Conservation (phyloP, 768 basidiomycete genomes). For the Tylopilus rubrobrunneus region DNA sequence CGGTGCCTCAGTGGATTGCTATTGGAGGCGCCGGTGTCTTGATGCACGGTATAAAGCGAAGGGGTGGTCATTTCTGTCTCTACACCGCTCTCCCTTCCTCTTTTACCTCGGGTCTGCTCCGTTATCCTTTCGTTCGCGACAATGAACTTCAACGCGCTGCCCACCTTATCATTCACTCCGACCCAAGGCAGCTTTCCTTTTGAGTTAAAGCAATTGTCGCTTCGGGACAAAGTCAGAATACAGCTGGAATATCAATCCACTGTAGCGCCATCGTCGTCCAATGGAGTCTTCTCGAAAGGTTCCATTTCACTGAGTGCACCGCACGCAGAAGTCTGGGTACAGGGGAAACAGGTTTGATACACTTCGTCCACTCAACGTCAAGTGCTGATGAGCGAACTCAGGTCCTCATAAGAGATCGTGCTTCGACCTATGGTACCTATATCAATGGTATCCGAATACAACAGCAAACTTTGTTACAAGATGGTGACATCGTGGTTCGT, state of each 20-base stretch:
- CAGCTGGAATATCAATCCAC: conserved; percentile 33
- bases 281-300: conserved; percentile 41
- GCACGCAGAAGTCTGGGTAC: conserved; percentile 47
- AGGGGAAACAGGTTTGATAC: conserved; percentile 37
- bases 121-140: neutral
- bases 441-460: conserved; percentile 43
- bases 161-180: conserved; percentile 34
- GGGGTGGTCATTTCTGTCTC: neutral
- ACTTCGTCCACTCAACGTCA: neutral
- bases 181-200: conserved; percentile 36
- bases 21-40: conserved; percentile 4
- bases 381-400: conserved; percentile 20
- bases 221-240: conserved; percentile 28
- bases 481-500: conserved; percentile 45
- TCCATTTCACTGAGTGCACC: conserved; percentile 38
- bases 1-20: neutral
- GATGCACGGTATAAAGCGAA: conserved; percentile 21
- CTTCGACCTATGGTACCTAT: conserved; percentile 45
- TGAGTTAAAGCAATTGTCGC: conserved; percentile 34
- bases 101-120: neutral
- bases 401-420: conserved; percentile 46
- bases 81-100: neutral
- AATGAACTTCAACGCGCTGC: conserved; percentile 27
- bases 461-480: conserved; percentile 34
- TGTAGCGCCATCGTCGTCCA: conserved; percentile 24